Conservation (phyloP, 2,329 filamentous ascomycete genomes). For the Colletotrichum nymphaeae region DNA sequence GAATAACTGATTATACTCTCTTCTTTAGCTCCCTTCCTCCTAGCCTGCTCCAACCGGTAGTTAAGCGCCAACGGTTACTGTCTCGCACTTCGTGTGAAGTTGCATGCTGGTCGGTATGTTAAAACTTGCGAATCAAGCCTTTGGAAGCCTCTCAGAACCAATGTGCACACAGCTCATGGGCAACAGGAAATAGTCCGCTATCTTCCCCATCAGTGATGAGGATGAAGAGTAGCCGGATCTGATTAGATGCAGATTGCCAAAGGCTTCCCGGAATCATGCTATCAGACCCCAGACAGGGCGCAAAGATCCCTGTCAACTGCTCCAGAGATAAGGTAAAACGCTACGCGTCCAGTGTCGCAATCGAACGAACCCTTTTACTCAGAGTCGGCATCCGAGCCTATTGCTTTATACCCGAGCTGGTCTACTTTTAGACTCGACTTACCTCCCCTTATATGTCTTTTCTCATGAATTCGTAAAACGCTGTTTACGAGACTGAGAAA, state of each 20-base stretch:
- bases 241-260: not conserved
- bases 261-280: constrained; percentile 3
- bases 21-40: fast-evolving
- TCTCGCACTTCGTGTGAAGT: not conserved
- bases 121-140: not conserved
- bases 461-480: not conserved
- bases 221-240: not conserved
- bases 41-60: too few relatives aligned
- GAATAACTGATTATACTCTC: fast-evolving
- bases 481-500: not conserved
- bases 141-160: not conserved
- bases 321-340: constrained; percentile 24
- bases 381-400: constrained; percentile 28
- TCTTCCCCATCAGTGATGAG: not conserved
- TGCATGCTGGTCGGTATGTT: not conserved
- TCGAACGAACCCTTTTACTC: constrained; percentile 14
- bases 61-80: too few relatives aligned
- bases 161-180: not conserved
- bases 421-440: not conserved
- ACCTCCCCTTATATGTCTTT: not conserved
- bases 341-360: constrained; percentile 25
- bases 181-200: not conserved
- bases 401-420: constrained; percentile 9
- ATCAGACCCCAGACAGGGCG: constrained; percentile 9
- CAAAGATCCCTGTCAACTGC: constrained; percentile 21